Conservation (phyloP, 2,329 filamentous ascomycete genomes). For the Ambrosiella beaveri region DNA sequence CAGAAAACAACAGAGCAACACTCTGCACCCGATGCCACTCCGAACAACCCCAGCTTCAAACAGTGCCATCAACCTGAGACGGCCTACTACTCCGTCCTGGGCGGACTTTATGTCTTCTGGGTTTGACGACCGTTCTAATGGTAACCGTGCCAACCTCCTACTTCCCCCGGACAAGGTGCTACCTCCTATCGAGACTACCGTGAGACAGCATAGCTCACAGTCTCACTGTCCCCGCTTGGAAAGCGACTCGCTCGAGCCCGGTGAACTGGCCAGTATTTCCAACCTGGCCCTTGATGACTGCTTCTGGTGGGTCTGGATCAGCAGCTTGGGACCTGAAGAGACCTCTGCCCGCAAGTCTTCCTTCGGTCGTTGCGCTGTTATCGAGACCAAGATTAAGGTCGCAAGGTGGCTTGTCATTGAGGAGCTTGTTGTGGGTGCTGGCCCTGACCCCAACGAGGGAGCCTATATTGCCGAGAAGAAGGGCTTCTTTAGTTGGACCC, state of each 20-base stretch:
- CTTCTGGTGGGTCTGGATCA: slow-evolving; percentile 99
- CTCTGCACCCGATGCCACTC: slow-evolving; percentile 28
- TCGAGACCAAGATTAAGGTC: slow-evolving; percentile 68
- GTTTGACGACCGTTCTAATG: slow-evolving; percentile 60
- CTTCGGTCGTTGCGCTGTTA: slow-evolving; percentile 81
- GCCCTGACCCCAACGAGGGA: slow-evolving; percentile 63
- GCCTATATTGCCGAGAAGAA: slow-evolving; percentile 95
- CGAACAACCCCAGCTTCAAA: slow-evolving; percentile 50
- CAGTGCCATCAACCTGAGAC: slow-evolving; percentile 41
- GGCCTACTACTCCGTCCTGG: slow-evolving; percentile 94
- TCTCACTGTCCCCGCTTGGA: slow-evolving; percentile 63
- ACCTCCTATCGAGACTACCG: slow-evolving; percentile 59
- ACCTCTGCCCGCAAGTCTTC: slow-evolving; percentile 70
- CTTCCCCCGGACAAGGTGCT: slow-evolving; percentile 85
- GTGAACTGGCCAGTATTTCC: slow-evolving; percentile 84
- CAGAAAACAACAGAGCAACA: slow-evolving; percentile 13
- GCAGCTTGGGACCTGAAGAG: slow-evolving; percentile 81
- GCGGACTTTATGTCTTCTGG: slow-evolving; percentile 92
- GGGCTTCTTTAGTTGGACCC: slow-evolving; percentile 76
- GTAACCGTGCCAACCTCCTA: slow-evolving; percentile 41
- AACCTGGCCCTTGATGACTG: slow-evolving; percentile 77
- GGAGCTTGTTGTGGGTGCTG: slow-evolving; percentile 87
- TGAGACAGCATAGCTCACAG: slow-evolving; percentile 68
- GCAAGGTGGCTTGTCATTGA: slow-evolving; percentile 90
- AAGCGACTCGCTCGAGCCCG: slow-evolving; percentile 61